Evolutionary conservation across 495 filamentous ascomycete species (phyloP), one percentile per base, ranked within the genome.

Genomic region (Penicillium bovifimosum): DNA sequence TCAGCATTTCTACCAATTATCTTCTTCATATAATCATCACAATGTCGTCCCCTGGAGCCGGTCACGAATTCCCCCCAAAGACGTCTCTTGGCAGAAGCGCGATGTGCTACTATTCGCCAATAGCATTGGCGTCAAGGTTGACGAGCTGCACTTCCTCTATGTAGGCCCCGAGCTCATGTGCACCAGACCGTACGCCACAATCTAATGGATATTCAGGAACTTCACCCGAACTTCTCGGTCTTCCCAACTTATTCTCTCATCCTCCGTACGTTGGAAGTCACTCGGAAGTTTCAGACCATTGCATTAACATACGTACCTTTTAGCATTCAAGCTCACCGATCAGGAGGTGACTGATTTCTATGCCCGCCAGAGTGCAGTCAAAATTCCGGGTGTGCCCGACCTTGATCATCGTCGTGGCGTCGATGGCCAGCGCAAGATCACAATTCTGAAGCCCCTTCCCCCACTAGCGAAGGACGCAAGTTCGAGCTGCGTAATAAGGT

Each of bases 91-190:
- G 90, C 71, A 87, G 57, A 90, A 93, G 81, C 80, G 90, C 34
- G 90, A 96, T 75, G 80, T 83, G 20, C 75, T 95, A 57, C 80
- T 95, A 26, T 95, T 95, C 65, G 90, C 90, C 32, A 86, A 88
- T 69, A 88, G 85, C 70, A 91, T 95, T 63, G 90, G 91, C 14
- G 81, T 80, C 65, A 91, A 83, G 43, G 76, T 78, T n/a, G 83
- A 95, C 50, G 90, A 95, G 74, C 78, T 95, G 57, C 90, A 95
- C 59, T 95, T 95, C 65, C 83, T 95, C 68, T 95, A 90, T 54
- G 89, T 91, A 75, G 32, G 80, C 59, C 29, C 24, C 32, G 20
- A 49, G n/a, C 14, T 24, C 4, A 28, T 7, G 14, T 50, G 13
- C 4, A 40, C 28, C n/a, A 10, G n/a, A 7, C 11, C 13, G 36